Base-by-base conservation (phyloP, 768 basidiomycete genomes). In the Rubroboletus satanas region DNA sequence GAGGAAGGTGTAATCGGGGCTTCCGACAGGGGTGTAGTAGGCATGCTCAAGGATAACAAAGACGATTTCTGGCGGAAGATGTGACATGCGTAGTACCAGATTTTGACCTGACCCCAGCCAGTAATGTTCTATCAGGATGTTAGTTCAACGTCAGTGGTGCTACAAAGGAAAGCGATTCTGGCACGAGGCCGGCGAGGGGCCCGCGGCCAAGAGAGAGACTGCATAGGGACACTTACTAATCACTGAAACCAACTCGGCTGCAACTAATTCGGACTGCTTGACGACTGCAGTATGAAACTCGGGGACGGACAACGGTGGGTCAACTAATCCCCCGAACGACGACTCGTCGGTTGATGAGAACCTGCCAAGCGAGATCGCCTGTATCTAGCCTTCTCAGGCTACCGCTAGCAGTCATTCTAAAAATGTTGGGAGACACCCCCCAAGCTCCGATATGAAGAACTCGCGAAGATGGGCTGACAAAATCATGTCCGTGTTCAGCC, bases 11-110 rank as follows among this genome's bases (percentile, higher is more conserved):
- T 65, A 51, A 55, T 69, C 52, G 7, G 64, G 64, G 17, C 45
- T 48, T 45, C 59, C 66, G 2, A 6, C 9, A 2, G 56, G 21
- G 0, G 49, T 60, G 51, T 70, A 69, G 57, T 71, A 71, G 23
- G 26, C 64, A 23, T 54, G 44, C 26, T 71, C 67, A 4, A 69
- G 61, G 48, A 69, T 46, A 11, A 26, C 49, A 12, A 62, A 21
- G n/a, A 69, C 37, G 23, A 69, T 60, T 21, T 68, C 68, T 43
- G 54, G 53, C 5, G 66, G 66, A 49, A 68, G 49, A 31, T 39
- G 43, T 9, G 53, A 54, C 62, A 66, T 66, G 5, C 1, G 15
- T 21, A 11, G 46, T 12, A 21, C 14, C n/a, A 7, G 12, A 11
- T 15, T 9, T 42, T 31, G 29, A 50, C 29, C 7, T 31, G n/a